These are phyloP conservation scores for Suillus brevipes DNA, from an alignment of 768 basidiomycete species.

Conservation along the genomic window DNA sequence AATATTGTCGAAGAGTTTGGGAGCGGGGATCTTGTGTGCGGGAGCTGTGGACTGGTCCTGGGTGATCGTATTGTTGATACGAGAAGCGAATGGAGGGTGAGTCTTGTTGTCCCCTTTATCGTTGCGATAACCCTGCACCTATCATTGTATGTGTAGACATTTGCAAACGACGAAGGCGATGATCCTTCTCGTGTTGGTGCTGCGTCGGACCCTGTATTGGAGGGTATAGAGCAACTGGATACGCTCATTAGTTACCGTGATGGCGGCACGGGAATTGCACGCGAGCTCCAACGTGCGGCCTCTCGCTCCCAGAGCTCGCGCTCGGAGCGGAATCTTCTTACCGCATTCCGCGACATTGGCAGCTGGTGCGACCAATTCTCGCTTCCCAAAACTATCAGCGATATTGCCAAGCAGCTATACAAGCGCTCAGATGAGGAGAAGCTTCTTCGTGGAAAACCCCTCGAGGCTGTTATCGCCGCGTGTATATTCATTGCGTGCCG, in stretches of 20 bases:
- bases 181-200: constrained; percentile 99
- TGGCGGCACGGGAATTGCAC: constrained; percentile 89
- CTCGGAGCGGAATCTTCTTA: constrained; percentile 80
- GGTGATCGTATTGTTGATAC: constrained; percentile 98
- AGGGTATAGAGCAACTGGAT: constrained; percentile 92
- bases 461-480: constrained; percentile 93
- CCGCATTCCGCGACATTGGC: constrained; percentile 88
- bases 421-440: constrained; percentile 97
- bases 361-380: constrained; percentile 96
- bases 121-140: constrained; percentile 22
- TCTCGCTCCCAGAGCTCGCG: constrained; percentile 77
- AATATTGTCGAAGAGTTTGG: constrained; percentile 98
- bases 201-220: constrained; percentile 88
- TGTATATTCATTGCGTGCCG: constrained; percentile 98
- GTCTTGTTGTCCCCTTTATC: constrained; percentile 35
- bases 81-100: constrained; percentile 94
- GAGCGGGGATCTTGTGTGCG: constrained; percentile 96
- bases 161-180: constrained; percentile 99
- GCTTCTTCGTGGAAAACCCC: constrained; percentile 84
- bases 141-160: constrained; percentile 63
- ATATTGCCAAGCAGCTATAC: constrained; percentile 96
- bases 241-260: constrained; percentile 96
- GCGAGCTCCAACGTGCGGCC: constrained; percentile 90
- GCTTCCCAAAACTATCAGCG: constrained; percentile 89
- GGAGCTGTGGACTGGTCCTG: constrained; percentile 88